phyloP scores from a whole-genome alignment of 2,329 filamentous ascomycete genomes.

The Penicillium brasilianum region DNA sequence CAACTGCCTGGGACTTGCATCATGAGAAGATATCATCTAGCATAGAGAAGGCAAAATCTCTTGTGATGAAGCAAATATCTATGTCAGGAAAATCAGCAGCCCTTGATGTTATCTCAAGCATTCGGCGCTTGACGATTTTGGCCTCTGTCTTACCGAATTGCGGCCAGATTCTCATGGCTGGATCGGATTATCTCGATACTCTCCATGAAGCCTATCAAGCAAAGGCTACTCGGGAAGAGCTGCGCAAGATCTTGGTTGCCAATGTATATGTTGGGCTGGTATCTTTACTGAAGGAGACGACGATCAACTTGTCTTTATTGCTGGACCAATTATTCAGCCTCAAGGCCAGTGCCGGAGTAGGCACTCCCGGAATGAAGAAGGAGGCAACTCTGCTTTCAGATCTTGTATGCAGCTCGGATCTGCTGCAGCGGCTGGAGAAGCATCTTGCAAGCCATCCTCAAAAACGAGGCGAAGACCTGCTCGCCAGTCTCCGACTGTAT shows the following conservation, averaged over 20 bases:
- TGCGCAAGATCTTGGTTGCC: constrained; percentile 72
- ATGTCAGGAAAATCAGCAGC: constrained; percentile 17
- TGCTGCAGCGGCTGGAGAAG: constrained; percentile 58
- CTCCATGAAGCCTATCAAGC: constrained; percentile 57
- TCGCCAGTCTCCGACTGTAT: constrained; percentile 47
- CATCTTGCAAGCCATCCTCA: constrained; percentile 42
- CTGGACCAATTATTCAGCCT: constrained; percentile 84
- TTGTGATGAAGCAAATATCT: constrained; percentile 40
- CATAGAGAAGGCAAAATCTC: constrained; percentile 44
- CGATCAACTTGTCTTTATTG: constrained; percentile 74
- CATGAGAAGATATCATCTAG: constrained; percentile 40
- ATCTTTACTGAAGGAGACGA: constrained; percentile 69
- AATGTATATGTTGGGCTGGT: constrained; percentile 76
- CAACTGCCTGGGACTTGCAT: constrained; percentile 52
- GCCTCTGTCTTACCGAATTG: constrained; percentile 48
- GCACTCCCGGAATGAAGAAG: constrained; percentile 49
- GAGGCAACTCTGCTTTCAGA: constrained; percentile 74
- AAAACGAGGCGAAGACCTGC: constrained; percentile 49
- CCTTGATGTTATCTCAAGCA: constrained; percentile 29
- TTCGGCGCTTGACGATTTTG: constrained; percentile 48
- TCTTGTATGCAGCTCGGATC: constrained; percentile 77
- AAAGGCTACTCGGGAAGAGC: constrained; percentile 61
- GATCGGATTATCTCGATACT: constrained; percentile 85
- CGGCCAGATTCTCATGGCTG: constrained; percentile 72
- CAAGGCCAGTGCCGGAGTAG: constrained; percentile 71